Evolutionary conservation across 2,329 filamentous ascomycete genomes (phyloP).

Genomic region (Drechslerella dactyloides): DNA sequence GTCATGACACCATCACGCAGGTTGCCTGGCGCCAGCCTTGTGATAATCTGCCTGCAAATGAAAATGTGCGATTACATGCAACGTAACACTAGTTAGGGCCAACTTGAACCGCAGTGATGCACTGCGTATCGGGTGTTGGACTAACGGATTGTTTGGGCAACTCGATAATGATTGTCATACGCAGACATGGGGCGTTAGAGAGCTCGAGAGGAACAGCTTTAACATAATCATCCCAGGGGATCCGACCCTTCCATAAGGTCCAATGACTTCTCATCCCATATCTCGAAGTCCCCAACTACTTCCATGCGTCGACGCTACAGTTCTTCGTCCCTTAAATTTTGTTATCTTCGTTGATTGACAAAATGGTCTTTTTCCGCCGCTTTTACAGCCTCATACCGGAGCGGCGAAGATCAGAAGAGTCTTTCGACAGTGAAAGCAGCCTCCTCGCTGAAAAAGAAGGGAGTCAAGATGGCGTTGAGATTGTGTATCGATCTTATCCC

Average conservation of each 20-base stretch:
- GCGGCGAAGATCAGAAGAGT: slow-evolving; percentile 22
- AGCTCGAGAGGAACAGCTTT: neutral
- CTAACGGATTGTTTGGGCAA: neutral
- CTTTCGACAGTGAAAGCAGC: slow-evolving; percentile 18
- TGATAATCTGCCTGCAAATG: neutral
- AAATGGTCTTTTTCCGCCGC: slow-evolving; percentile 13
- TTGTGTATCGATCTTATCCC: neutral
- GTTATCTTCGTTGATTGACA: slow-evolving; percentile 8
- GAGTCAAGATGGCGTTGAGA: slow-evolving; percentile 1
- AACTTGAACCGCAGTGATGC: neutral
- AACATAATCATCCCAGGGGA: neutral
- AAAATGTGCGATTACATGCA: neutral
- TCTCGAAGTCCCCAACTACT: slow-evolving; percentile 5
- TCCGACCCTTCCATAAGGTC: neutral
- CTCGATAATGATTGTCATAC: neutral
- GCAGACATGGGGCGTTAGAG: neutral
- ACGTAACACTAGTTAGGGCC: neutral
- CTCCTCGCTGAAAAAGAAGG: slow-evolving; percentile 18
- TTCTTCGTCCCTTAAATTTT: neutral
- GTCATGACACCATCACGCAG: neutral
- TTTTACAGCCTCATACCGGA: slow-evolving; percentile 26
- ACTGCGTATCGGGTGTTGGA: neutral
- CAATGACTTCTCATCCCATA: slow-evolving; percentile 3
- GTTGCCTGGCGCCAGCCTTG: neutral
- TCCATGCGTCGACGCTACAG: neutral